Percentiles rank a stretch among this genome's conserved stretches.
phyloP scores from a whole-genome alignment of 139 green algal species.

The Chlamydomonas sp. region DNA sequence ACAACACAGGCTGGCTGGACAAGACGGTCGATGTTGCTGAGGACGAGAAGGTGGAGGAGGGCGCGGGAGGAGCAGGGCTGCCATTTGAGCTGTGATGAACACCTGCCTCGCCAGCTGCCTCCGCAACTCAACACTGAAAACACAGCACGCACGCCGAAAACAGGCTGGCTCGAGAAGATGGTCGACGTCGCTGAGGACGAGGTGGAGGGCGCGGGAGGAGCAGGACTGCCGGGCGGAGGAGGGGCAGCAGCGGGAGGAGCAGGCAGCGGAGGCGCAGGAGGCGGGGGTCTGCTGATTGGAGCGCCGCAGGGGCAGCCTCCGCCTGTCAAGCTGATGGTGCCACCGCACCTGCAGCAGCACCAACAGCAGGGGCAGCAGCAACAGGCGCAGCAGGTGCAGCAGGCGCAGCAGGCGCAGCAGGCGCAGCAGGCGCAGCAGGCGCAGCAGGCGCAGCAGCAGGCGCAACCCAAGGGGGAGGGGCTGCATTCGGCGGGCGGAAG shows the following conservation, averaged over 20 bases:
- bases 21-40: no score
- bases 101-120: no score
- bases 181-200: constrained; percentile 53
- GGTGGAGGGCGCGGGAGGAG: background rate
- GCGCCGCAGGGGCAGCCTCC: no score
- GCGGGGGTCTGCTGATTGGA: no score
- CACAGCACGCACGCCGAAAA: constrained; percentile 6
- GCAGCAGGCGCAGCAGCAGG: no score
- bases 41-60: no score
- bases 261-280: background rate
- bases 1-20: no score
- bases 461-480: no score
- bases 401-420: constrained; percentile 13
- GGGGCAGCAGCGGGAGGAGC: background rate
- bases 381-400: constrained; percentile 3
- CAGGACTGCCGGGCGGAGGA: background rate
- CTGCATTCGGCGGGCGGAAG: no score
- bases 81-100: no score
- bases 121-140: background rate
- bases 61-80: no score
- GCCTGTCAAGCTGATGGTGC: background rate
- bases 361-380: background rate
- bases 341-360: background rate
- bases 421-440: no score
- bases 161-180: constrained; percentile 78